phyloP scores from a whole-genome alignment of 2,329 filamentous ascomycete genomes.

The Stromatinia cepivora region DNA sequence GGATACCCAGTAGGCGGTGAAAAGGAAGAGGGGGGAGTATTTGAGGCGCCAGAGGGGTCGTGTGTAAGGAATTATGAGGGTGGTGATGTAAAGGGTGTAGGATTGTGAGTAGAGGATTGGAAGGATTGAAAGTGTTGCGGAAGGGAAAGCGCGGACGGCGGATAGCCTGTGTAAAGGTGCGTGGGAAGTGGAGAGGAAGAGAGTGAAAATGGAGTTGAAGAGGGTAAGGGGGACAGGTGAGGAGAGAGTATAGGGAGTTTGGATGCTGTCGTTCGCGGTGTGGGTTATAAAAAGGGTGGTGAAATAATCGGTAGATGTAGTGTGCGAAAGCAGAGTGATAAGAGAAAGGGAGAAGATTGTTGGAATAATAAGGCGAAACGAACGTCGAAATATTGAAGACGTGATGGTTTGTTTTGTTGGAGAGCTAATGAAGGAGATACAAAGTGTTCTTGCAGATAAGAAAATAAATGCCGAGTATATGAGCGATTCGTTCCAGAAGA shows the following conservation, averaged over 20 bases:
- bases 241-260: slow-evolving; percentile 39
- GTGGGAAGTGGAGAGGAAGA: slow-evolving; percentile 46
- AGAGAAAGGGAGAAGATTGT: slow-evolving; percentile 46
- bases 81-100: slow-evolving; percentile 51
- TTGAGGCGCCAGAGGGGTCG: slow-evolving; percentile 29
- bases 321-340: slow-evolving; percentile 42
- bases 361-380: slow-evolving; percentile 46
- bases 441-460: slow-evolving; percentile 46
- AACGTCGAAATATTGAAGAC: slow-evolving; percentile 46
- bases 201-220: slow-evolving; percentile 49
- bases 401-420: slow-evolving; percentile 42
- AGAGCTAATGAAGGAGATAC: slow-evolving; percentile 46
- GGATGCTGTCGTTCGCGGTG: slow-evolving; percentile 44
- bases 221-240: slow-evolving; percentile 44
- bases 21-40: slow-evolving; percentile 40
- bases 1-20: slow-evolving; percentile 50
- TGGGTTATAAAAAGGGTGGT: slow-evolving; percentile 43
- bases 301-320: slow-evolving; percentile 38
- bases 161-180: slow-evolving; percentile 44
- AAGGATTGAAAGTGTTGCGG: slow-evolving; percentile 48
- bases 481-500: slow-evolving; percentile 48
- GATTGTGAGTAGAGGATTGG: slow-evolving; percentile 49
- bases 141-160: slow-evolving; percentile 47
- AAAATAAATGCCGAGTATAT: slow-evolving; percentile 50
- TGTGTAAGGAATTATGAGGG: slow-evolving; percentile 46